Base-by-base conservation (phyloP, 2,329 filamentous ascomycete genomes). In the Pezicula rhizophila region DNA sequence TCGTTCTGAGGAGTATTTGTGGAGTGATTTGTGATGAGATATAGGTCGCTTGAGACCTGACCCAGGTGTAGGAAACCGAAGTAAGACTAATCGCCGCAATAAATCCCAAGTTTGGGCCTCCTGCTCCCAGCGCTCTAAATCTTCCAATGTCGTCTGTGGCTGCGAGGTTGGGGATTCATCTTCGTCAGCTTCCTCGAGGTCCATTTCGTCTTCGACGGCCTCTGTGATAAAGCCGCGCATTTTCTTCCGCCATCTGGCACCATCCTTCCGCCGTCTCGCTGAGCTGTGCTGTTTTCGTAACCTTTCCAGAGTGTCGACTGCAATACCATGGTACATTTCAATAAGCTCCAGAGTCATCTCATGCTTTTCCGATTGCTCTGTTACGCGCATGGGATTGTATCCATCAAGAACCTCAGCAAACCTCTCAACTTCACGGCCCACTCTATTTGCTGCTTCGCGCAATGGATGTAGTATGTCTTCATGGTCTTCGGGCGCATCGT, bases 21-120 rank as follows among this genome's bases (percentile, higher is more conserved):
- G 71, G 5, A 78, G 45, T 5, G 48, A 34, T 18, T 25, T 46
- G 8, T 31, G 46, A 26, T 8, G 57, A 46, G 42, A 45, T 35
- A 55, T 54, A 46, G 48, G 52, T 46, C 49, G 56, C 40, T 52
- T 53, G 41, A 51, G 54, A 23, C 45, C 47, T 15, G 52, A 49
- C 39, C 52, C 53, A 65, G 69, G 33, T 61, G 54, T 64, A 64
- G 56, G 65, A 62, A 89, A 84, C 59, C 87, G 79, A 54, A 89
- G 67, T 10, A 85, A 82, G 45, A 96, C 76, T 33, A 66, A 52
- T 33, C 61, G 58, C 43, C 82, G 78, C 50, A 97, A 71, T 25
- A 97, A 74, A 62, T 95, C 84, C 93, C 93, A 99, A 0, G 90
- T 93, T 60, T 95, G 89, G 37, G 84, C 81, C 68, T 99, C 93